Percentiles rank a stretch among this genome's conserved stretches.
Evolutionary conservation across 371 early-diverging fungal species (phyloP).

Genomic region (Mortierella sp.): DNA sequence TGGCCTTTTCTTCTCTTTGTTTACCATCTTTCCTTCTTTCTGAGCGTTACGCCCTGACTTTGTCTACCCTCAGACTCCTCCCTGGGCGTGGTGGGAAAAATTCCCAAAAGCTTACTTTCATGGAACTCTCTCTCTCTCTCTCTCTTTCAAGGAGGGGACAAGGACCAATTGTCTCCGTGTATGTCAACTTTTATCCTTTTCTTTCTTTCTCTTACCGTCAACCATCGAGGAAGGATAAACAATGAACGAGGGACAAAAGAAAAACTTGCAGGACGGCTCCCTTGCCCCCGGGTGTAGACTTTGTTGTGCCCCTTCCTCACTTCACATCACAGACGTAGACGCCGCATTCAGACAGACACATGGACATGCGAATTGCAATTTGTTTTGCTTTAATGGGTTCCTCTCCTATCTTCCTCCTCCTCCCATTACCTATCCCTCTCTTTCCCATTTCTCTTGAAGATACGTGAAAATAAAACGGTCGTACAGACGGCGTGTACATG

Average conservation of each 20-base stretch:
- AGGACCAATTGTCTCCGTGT: neutral
- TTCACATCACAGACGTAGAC: too few relatives aligned
- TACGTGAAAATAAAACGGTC: neutral
- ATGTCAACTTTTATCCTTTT: neutral
- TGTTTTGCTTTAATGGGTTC: neutral
- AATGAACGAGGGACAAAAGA: neutral
- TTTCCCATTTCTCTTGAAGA: neutral
- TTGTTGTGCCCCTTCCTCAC: neutral
- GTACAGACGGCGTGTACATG: conserved; percentile 1
- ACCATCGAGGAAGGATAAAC: neutral
- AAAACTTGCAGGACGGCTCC: neutral
- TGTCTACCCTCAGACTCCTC: neutral
- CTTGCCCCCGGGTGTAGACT: neutral
- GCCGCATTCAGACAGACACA: neutral
- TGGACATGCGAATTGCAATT: neutral
- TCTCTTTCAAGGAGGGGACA: neutral
- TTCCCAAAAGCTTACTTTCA: neutral
- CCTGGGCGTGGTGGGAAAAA: neutral
- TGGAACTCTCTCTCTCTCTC: neutral
- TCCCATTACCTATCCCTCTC: neutral
- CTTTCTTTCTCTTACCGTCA: neutral
- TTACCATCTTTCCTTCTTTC: neutral
- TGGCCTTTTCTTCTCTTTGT: neutral
- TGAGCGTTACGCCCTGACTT: neutral
- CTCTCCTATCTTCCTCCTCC: neutral